These are phyloP conservation scores for Oryza australiensis DNA, from an alignment of 176 grass and related monocot species.

Conservation along the genomic window DNA sequence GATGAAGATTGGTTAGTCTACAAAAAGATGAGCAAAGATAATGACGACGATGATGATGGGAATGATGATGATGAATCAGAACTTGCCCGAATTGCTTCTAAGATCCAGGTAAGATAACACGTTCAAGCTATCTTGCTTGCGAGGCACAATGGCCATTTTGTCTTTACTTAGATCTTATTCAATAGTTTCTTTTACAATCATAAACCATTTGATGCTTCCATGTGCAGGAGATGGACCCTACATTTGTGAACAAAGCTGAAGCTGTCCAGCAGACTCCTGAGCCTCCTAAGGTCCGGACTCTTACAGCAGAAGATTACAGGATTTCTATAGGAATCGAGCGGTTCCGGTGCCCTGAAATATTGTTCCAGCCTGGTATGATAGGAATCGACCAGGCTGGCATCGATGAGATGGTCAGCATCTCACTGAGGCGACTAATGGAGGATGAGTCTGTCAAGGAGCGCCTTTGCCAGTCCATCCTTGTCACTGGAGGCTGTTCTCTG, in stretches of 20 bases:
- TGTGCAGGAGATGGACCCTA: slow-evolving; percentile 81
- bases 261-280: slow-evolving; percentile 46
- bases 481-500: slow-evolving; percentile 81
- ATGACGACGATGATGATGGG: slow-evolving; percentile 73
- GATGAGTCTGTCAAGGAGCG: slow-evolving; percentile 66
- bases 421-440: slow-evolving; percentile 62
- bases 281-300: slow-evolving; percentile 42
- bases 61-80: slow-evolving; percentile 85
- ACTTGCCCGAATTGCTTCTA: slow-evolving; percentile 61
- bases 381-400: slow-evolving; percentile 83
- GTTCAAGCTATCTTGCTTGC: neutral
- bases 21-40: slow-evolving; percentile 95
- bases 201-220: neutral
- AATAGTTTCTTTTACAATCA: slow-evolving; percentile 13
- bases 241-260: slow-evolving; percentile 68
- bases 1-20: slow-evolving; percentile 99
- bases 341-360: slow-evolving; percentile 78
- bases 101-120: slow-evolving; percentile 64
- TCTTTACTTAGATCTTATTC: neutral
- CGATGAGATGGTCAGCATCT: slow-evolving; percentile 81
- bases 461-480: slow-evolving; percentile 71
- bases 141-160: slow-evolving; percentile 8
- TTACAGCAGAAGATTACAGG: slow-evolving; percentile 78
- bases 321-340: slow-evolving; percentile 71
- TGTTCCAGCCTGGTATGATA: slow-evolving; percentile 86